These are phyloP conservation scores for Tylopilus felleus DNA, from an alignment of 768 basidiomycete species.

Conservation along the genomic window DNA sequence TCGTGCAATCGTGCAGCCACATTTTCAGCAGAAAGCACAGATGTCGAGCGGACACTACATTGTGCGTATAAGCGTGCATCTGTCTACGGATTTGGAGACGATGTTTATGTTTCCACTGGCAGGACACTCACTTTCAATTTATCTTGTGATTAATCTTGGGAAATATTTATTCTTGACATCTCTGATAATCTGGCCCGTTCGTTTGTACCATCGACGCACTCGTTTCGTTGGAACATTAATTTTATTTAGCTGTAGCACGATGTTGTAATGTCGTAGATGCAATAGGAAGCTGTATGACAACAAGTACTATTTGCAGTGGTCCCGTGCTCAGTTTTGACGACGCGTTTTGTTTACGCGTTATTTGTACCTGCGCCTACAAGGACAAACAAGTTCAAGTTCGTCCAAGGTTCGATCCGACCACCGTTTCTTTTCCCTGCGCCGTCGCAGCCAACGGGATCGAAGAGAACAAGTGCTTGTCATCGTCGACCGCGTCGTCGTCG, in stretches of 20 bases:
- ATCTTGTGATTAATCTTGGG: slow-evolving; percentile 22
- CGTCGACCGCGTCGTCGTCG: slow-evolving; percentile 17
- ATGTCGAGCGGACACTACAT: slow-evolving; percentile 71
- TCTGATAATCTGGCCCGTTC: neutral
- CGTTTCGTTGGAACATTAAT: neutral
- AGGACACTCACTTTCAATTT: slow-evolving; percentile 31
- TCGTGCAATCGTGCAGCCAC: slow-evolving; percentile 54
- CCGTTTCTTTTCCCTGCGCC: slow-evolving; percentile 20
- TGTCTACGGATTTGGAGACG: neutral
- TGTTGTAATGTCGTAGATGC: slow-evolving; percentile 1
- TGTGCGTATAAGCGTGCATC: slow-evolving; percentile 31
- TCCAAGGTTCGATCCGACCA: neutral
- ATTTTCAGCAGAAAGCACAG: slow-evolving; percentile 70
- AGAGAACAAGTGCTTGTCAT: slow-evolving; percentile 19
- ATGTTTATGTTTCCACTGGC: neutral
- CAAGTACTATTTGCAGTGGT: slow-evolving; percentile 3
- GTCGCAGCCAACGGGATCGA: slow-evolving; percentile 16
- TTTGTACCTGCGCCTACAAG: slow-evolving; percentile 26
- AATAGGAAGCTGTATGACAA: neutral
- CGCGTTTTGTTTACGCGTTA: slow-evolving; percentile 32
- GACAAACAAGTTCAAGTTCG: slow-evolving; percentile 35
- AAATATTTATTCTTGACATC: slow-evolving; percentile 6
- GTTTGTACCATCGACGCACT: neutral
- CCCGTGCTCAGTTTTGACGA: slow-evolving; percentile 22
- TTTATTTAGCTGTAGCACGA: neutral